Percentiles rank a stretch among this genome's conserved stretches.
phyloP scores from a whole-genome alignment of 768 basidiomycete species.

The Galerina sulciceps region DNA sequence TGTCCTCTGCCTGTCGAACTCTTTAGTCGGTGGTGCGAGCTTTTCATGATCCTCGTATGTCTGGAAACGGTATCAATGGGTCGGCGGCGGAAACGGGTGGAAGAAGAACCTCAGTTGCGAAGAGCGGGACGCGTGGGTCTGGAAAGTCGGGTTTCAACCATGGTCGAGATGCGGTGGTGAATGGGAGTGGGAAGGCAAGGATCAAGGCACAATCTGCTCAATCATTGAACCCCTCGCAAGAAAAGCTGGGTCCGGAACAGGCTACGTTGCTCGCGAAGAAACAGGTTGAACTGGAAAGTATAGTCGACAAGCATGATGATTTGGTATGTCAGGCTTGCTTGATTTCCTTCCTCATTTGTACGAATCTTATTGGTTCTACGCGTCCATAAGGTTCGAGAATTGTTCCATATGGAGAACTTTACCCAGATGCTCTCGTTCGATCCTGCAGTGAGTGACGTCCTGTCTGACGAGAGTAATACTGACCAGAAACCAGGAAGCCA shows the following conservation, averaged over 20 bases:
- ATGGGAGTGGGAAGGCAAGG: conserved; percentile 11
- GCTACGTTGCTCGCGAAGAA: conserved; percentile 57
- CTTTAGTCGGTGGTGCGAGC: conserved; percentile 8
- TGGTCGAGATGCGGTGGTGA: conserved; percentile 22
- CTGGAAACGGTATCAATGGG: conserved; percentile 12
- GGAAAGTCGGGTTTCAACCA: conserved; percentile 8
- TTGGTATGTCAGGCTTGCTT: conserved; percentile 54
- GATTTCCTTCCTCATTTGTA: conserved; percentile 5
- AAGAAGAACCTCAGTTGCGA: conserved; percentile 4
- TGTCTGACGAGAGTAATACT: neutral
- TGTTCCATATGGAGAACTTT: conserved; percentile 88
- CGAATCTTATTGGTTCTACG: neutral
- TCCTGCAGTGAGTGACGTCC: conserved; percentile 57
- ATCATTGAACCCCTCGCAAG: conserved; percentile 15
- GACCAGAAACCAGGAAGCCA: conserved; percentile 57
- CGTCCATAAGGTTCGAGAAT: conserved; percentile 69
- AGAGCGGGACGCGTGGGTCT: conserved; percentile 7
- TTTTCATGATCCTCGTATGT: conserved; percentile 11
- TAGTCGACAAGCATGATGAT: conserved; percentile 72
- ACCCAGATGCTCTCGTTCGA: conserved; percentile 77
- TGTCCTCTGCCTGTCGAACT: neutral
- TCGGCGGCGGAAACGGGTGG: conserved; percentile 2
- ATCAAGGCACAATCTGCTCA: neutral
- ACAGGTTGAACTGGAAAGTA: conserved; percentile 59
- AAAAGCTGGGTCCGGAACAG: conserved; percentile 38